Percentiles rank a stretch among this genome's conserved stretches.
Conservation (phyloP, 2,329 filamentous ascomycete genomes). For the Davidsoniella virescens region DNA sequence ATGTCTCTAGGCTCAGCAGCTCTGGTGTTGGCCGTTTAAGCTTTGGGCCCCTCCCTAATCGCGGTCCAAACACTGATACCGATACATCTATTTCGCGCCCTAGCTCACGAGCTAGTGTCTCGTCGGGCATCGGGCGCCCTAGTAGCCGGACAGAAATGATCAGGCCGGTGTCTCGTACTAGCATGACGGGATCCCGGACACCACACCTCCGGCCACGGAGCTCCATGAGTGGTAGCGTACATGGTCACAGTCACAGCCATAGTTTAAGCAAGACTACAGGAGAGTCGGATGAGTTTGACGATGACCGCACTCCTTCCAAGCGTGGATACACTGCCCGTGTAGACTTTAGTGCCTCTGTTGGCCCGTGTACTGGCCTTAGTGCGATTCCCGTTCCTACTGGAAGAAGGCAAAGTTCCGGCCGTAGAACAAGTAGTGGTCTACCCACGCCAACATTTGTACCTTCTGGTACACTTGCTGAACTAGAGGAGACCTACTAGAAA, state of each 20-base stretch:
- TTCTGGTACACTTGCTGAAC: conserved; percentile 26
- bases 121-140: conserved; percentile 34
- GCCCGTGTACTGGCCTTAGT: conserved; percentile 23
- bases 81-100: conserved; percentile 41
- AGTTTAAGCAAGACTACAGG: conserved; percentile 35
- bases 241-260: conserved; percentile 19
- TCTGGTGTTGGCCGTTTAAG: conserved; percentile 48
- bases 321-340: conserved; percentile 35
- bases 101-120: conserved; percentile 53
- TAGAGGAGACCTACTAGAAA: conserved; percentile 37
- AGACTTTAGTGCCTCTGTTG: conserved; percentile 18
- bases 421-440: conserved; percentile 27
- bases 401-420: conserved; percentile 14
- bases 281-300: conserved; percentile 24
- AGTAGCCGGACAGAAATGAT: conserved; percentile 37
- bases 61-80: conserved; percentile 29
- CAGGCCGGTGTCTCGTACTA: conserved; percentile 50
- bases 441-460: conserved; percentile 9
- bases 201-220: conserved; percentile 51
- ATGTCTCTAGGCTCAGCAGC: conserved; percentile 42
- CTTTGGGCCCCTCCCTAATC: conserved; percentile 44
- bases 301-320: conserved; percentile 36
- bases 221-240: conserved; percentile 48
- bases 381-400: conserved; percentile 30
- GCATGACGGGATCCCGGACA: conserved; percentile 39